Base-by-base conservation (phyloP, 768 basidiomycete genomes). In the Phlebiopsis flavidoalba region DNA sequence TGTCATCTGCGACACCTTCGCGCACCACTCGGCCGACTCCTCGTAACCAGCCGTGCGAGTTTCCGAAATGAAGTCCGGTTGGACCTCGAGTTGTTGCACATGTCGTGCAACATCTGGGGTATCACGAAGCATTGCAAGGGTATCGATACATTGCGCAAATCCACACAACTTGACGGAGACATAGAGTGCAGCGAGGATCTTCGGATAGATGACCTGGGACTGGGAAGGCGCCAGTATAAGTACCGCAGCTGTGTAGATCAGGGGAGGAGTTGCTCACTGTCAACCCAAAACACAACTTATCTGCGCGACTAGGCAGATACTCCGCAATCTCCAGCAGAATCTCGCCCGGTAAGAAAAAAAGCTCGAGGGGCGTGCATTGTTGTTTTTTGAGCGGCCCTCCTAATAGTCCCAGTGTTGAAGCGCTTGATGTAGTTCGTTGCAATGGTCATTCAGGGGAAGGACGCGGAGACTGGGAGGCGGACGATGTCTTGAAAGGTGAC, bases 321-420 rank as follows among this genome's bases (percentile, higher is more conserved):
- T 71, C 70, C 0, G 87, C 82, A 53, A 91, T 80, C 69, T 90
- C 87, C 48, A 89, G 80, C 47, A 90, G 76, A 49, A 91, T 69
- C 70, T 91, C 89, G 35, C 77, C 77, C 0, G 88, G 89, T 14
- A 77, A 60, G 26, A n/a, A n/a, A n/a, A n/a, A n/a, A 5, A 64
- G 51, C 59, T 64, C 63, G 40, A 67, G 57, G 4, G 62, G 17
- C 6, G 60, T 33, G 21, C 54, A 55, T 55, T 45, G 54, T 55
- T 43, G 37, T 24, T 55, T 55, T 37, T 55, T 37, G 8, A 37
- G 54, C 7, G 37, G 54, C 21, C 40, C 54, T 36, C 54, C 54
- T 12, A 54, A 17, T 19, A 54, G 53, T 54, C 53, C n/a, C 53
- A n/a, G 54, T 55, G 54, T 43, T 43, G 37, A 55, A 45, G 54